Conservation (phyloP, 306 rosid species). For the Hippophae rhamnoides region DNA sequence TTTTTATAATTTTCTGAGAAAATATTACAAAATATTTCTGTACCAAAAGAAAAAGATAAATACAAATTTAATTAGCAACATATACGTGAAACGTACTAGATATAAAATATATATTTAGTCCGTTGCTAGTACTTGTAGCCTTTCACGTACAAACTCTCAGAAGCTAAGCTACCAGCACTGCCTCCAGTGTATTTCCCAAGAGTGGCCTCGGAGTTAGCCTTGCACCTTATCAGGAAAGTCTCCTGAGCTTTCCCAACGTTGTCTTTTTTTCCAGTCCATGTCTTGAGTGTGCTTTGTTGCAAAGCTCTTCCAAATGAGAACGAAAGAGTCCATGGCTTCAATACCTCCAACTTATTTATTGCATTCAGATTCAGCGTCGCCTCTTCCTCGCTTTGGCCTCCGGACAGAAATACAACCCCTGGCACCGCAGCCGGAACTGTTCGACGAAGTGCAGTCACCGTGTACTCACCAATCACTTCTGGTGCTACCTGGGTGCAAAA, state of each 20-base stretch:
- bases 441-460: slow-evolving; percentile 62
- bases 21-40: too few species aligned
- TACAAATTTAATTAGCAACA: too few species aligned
- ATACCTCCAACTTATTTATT: slow-evolving; percentile 53
- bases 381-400: slow-evolving; percentile 88
- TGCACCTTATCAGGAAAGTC: slow-evolving; percentile 59
- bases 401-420: slow-evolving; percentile 71
- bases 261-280: slow-evolving; percentile 79
- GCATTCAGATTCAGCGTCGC: slow-evolving; percentile 78
- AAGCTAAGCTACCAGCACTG: slow-evolving; percentile 38
- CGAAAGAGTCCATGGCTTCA: slow-evolving; percentile 92
- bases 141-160: slow-evolving; percentile 59
- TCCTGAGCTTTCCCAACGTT: slow-evolving; percentile 67
- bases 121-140: slow-evolving; percentile 52
- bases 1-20: too few species aligned
- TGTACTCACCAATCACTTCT: slow-evolving; percentile 59
- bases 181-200: slow-evolving; percentile 63
- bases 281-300: slow-evolving; percentile 84
- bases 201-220: slow-evolving; percentile 75
- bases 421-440: slow-evolving; percentile 91
- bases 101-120: background rate
- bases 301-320: slow-evolving; percentile 89
- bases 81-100: too few species aligned
- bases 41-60: too few species aligned
- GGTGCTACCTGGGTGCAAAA: slow-evolving; percentile 41